Conservation (phyloP, 805 yeast genomes). For the Wickerhamomyces sydowiorum region DNA sequence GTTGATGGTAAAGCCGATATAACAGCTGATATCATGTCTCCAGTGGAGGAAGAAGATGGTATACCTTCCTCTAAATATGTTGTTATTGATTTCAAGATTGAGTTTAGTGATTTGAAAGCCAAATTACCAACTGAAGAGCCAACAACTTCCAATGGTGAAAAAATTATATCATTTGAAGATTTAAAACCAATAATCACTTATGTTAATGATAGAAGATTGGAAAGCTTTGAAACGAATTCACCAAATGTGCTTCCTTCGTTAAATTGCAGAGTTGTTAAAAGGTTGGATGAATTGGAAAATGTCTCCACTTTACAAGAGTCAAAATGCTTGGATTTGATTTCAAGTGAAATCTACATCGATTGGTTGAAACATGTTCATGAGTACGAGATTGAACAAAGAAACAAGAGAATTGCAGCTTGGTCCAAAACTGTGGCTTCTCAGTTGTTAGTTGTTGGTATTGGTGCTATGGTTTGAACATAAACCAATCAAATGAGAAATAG, state of each 20-base stretch:
- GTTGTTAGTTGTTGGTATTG: slow-evolving; percentile 49
- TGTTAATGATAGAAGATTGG: slow-evolving; percentile 42
- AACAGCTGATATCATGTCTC: slow-evolving; percentile 67
- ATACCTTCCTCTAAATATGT: slow-evolving; percentile 39
- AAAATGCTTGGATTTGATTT: slow-evolving; percentile 43
- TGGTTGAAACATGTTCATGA: slow-evolving; percentile 46
- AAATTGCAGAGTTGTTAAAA: slow-evolving; percentile 40
- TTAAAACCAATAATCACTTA: slow-evolving; percentile 56
- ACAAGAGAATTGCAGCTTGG: slow-evolving; percentile 47
- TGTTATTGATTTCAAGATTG: slow-evolving; percentile 60
- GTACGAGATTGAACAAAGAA: slow-evolving; percentile 40
- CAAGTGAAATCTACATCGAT: slow-evolving; percentile 55
- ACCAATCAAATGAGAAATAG: neutral
- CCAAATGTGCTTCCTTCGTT: slow-evolving; percentile 25
- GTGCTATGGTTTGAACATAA: slow-evolving; percentile 42
- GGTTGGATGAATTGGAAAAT: slow-evolving; percentile 36
- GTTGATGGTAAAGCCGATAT: slow-evolving; percentile 66
- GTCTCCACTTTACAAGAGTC: slow-evolving; percentile 34
- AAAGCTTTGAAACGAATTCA: slow-evolving; percentile 17
- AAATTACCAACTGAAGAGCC: slow-evolving; percentile 43
- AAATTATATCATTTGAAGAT: slow-evolving; percentile 54
- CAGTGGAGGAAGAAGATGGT: slow-evolving; percentile 36
- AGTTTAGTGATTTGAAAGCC: slow-evolving; percentile 59
- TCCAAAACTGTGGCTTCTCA: slow-evolving; percentile 57
- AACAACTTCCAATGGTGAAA: slow-evolving; percentile 44